Base-by-base conservation (phyloP, 2,329 filamentous ascomycete species). In the Colletotrichum truncatum region DNA sequence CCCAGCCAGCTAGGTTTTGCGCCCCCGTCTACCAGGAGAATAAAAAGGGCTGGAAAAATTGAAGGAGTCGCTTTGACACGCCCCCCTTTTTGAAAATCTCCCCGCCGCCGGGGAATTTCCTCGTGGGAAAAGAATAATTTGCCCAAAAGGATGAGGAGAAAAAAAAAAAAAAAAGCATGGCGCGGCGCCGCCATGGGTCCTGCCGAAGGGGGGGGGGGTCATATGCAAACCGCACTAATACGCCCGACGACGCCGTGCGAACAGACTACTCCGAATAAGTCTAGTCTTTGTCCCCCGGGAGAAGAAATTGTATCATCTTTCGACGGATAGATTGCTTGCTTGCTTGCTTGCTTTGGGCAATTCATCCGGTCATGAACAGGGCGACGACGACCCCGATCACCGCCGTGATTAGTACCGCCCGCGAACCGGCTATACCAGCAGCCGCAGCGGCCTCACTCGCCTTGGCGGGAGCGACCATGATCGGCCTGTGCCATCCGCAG, bases 401-500 rank as follows among this genome's bases (percentile, higher is more conserved):
- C 10, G 26, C 43, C 12, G 43, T 51, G 8, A 52, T 16, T 6
- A 48, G 11, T n/a, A 23, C 4, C 12, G 51, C 36, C 41, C 2
- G 41, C 43, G n/a, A 48, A 4, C 12, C 41, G 30, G 16, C 18
- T 14, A 10, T 25, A n/a, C 25, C 4, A 26, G 25, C 26, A 9
- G 45, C 45, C 4, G 45, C 45, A n/a, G 25, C 45, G 3, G 26
- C 45, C n/a, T 30, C 23, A 16, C 21, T 41, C 9, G 38, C 26
- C 7, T 57, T 49, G 23, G 43, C 41, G 26, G 11, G 21, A 12
- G 25, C 28, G 16, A 66, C 64, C 43, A 67, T 46, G 25, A 68
- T 45, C 9, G 66, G 66, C 18, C 66, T 26, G 59, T 68, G 66
- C 66, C 66, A 68, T 39, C 66, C 66, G 66, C 66, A 68, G 54